Base-by-base conservation (phyloP, 2,329 filamentous ascomycete species). In the Scleromitrula shiraiana region DNA sequence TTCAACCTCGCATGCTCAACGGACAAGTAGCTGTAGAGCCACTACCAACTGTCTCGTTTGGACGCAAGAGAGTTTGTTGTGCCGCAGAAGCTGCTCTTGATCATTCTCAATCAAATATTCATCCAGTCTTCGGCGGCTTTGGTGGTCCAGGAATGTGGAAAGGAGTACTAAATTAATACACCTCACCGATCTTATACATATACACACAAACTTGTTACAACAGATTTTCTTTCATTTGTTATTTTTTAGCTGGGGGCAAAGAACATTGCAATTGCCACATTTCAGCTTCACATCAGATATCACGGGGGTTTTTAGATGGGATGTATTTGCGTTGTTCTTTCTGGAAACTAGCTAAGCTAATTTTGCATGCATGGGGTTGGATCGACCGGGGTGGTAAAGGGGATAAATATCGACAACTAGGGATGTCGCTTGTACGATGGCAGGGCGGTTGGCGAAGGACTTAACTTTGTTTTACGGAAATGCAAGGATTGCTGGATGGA, bases 51-150 rank as follows among this genome's bases (percentile, higher is more conserved):
- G 71, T 54, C 32, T 59, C 58, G 2, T 43, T 57, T 35, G 71
- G 74, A 55, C 70, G 76, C 53, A 86, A 86, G 68, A 76, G 82
- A 57, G 71, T 83, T 30, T 84, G 82, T 68, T 85, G 79, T 66
- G 76, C 79, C 37, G 70, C 76, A 12, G 79, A 83, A 63, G 77
- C 73, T 46, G 68, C 70, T 17, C 70, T 67, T 51, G 65, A 68
- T 33, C 74, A 74, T 59, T 66, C 67, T 52, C 68, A 72, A 51
- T 65, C 70, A 36, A 63, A 68, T 19, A 62, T 74, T 36, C 75
- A 78, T 56, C 68, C 73, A 38, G 70, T 70, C 35, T 67, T 75
- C 49, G 73, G 70, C 50, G 75, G 66, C 39, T 65, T 73, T 26
- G 71, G 71, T 36, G 78, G 76, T 29, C 76, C 77, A 32, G 79